A percentile compares a stretch with the other conserved stretches of the same genome.
phyloP scores from a whole-genome alignment of 2,329 filamentous ascomycete genomes.

The Fragosphaeria purpurea region DNA sequence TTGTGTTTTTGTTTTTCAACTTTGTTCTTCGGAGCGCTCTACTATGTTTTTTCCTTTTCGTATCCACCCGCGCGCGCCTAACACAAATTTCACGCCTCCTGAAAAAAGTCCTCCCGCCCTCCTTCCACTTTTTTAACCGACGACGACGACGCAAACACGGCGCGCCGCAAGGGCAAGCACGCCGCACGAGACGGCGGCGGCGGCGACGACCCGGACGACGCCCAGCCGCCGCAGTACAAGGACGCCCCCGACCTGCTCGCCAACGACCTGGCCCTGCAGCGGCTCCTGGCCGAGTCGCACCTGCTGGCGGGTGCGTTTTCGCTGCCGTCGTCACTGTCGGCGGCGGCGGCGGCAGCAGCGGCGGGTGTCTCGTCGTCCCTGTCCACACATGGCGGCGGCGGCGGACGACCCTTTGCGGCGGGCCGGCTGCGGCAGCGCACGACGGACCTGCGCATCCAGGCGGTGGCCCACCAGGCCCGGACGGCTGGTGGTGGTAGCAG shows the following conservation, averaged over 20 bases:
- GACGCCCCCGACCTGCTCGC: constrained; percentile 63
- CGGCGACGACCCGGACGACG: constrained; percentile 20
- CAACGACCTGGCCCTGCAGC: constrained; percentile 86
- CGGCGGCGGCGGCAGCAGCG: constrained; percentile 26
- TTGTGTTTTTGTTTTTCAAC: neutral
- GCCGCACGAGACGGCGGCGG: constrained; percentile 4
- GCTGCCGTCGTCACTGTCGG: constrained; percentile 25
- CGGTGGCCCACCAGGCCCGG: constrained; percentile 59
- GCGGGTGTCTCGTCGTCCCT: neutral
- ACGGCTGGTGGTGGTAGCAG: neutral
- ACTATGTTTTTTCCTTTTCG: too few relatives aligned
- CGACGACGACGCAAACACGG: neutral
- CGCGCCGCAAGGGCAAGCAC: constrained; percentile 11
- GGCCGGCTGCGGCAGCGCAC: constrained; percentile 73
- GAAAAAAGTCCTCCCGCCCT: constrained; percentile 37
- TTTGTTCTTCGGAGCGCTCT: too few relatives aligned
- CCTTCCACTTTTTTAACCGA: constrained; percentile 21
- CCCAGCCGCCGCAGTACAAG: constrained; percentile 49
- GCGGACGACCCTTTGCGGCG: constrained; percentile 32
- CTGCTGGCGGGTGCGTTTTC: constrained; percentile 53
- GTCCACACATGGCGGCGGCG: constrained; percentile 1
- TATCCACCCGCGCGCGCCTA: neutral
- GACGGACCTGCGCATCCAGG: constrained; percentile 71
- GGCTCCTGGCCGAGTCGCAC: constrained; percentile 84
- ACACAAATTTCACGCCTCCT: constrained; percentile 9